These are phyloP conservation scores for Aspergillus uvarum DNA, from an alignment of 2,329 filamentous ascomycete genomes.

Conservation along the genomic window DNA sequence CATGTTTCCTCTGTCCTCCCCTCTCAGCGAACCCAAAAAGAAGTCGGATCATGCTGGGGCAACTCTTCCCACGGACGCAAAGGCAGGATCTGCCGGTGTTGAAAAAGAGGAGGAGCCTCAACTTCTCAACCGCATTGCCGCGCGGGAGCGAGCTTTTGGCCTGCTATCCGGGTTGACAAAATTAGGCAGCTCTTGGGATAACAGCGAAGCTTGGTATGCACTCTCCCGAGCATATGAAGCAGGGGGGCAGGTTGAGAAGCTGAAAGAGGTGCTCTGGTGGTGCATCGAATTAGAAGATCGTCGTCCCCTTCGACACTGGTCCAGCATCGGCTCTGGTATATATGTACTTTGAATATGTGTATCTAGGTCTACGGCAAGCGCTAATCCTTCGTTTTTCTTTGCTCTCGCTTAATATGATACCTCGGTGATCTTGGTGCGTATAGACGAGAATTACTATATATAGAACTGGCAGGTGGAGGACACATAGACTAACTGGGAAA, in stretches of 20 bases:
- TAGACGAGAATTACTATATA: constrained; percentile 12
- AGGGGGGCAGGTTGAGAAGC: constrained; percentile 79
- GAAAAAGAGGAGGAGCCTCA: constrained; percentile 57
- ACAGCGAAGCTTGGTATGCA: constrained; percentile 88
- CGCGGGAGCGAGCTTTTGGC: constrained; percentile 83
- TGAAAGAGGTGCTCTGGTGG: constrained; percentile 95
- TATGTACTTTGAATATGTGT: constrained; percentile 57
- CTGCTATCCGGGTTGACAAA: constrained; percentile 81
- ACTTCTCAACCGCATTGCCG: constrained; percentile 77
- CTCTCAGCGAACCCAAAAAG: constrained; percentile 14
- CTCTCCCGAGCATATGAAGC: constrained; percentile 85
- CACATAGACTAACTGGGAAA: constrained; percentile 14
- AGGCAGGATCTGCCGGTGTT: not conserved
- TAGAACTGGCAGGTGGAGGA: constrained; percentile 5
- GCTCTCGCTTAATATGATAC: constrained; percentile 26
- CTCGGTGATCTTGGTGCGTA: constrained; percentile 22
- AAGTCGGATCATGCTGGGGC: not conserved
- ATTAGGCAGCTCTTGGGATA: constrained; percentile 83
- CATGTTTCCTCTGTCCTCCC: constrained; percentile 25
- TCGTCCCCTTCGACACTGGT: constrained; percentile 76
- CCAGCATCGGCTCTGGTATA: constrained; percentile 63
- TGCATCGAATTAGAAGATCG: constrained; percentile 92
- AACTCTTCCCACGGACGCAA: not conserved
- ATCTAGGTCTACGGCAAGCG: not conserved
- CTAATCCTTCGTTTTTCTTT: constrained; percentile 13